phyloP scores from a whole-genome alignment of 2,329 filamentous ascomycete species.

The Cladosporium sp. region DNA sequence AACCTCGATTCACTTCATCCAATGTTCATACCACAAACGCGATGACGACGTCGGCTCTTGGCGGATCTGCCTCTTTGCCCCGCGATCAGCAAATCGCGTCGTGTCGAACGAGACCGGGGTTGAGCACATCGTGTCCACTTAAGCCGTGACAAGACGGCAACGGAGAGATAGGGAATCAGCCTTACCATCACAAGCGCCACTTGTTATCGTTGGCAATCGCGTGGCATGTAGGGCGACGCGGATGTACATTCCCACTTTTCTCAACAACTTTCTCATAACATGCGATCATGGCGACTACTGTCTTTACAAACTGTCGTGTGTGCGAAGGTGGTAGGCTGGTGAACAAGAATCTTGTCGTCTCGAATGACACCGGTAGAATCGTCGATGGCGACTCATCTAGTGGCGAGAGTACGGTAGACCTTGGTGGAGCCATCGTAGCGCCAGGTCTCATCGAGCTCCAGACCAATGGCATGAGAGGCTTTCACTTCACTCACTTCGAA shows the following conservation, averaged over 20 bases:
- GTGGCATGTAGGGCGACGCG: background rate
- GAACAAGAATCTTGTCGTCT: conserved; percentile 46
- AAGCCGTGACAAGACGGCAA: conserved; percentile 3
- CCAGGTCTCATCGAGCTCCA: conserved; percentile 60
- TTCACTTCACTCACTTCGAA: conserved; percentile 57
- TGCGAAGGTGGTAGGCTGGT: conserved; percentile 47
- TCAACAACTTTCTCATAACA: background rate
- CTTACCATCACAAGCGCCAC: conserved; percentile 3
- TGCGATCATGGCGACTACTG: conserved; percentile 32
- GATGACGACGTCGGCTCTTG: conserved; percentile 11
- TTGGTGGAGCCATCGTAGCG: conserved; percentile 54
- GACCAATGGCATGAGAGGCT: conserved; percentile 56
- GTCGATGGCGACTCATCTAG: conserved; percentile 44
- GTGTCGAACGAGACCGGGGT: conserved; percentile 1
- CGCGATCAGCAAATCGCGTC: conserved; percentile 4
- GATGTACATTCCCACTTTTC: accelerated
- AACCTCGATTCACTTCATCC: background rate
- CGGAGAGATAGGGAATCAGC: background rate
- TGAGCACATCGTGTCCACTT: background rate
- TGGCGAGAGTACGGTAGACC: conserved; percentile 48
- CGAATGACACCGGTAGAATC: conserved; percentile 48
- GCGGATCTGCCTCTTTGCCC: conserved; percentile 1
- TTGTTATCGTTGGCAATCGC: background rate
- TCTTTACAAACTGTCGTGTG: conserved; percentile 50
- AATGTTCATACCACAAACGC: background rate